phyloP scores from a whole-genome alignment of 345 rosid genomes.

The Mercurialis annua region DNA sequence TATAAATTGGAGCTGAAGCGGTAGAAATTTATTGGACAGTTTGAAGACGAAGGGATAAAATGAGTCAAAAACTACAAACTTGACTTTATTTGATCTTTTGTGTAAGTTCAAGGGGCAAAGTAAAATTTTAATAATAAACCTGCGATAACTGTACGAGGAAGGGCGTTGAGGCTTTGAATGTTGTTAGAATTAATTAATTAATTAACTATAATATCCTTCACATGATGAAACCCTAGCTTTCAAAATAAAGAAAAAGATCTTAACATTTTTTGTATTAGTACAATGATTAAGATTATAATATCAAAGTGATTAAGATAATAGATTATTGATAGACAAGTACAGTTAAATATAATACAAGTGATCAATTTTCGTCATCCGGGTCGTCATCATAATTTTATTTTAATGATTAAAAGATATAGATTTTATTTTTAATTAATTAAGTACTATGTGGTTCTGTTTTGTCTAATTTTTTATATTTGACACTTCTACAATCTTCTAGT shows the following conservation, averaged over 20 bases:
- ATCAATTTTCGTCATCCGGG: conserved; percentile 38
- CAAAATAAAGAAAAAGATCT: background rate
- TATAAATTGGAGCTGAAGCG: too few species aligned
- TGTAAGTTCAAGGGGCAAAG: too few species aligned
- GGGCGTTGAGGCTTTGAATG: conserved; percentile 10
- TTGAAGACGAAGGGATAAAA: too few species aligned
- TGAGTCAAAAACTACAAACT: too few species aligned
- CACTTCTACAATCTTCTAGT: conserved; percentile 15
- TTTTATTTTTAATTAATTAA: background rate
- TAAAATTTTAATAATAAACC: background rate
- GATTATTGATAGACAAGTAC: background rate
- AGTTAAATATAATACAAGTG: conserved; percentile 1
- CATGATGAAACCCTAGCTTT: background rate
- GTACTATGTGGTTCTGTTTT: background rate
- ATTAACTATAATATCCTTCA: too few species aligned
- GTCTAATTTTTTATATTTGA: conserved; percentile 24
- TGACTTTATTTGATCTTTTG: too few species aligned
- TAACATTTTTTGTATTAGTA: conserved; percentile 11
- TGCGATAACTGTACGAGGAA: conserved; percentile 31
- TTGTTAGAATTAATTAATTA: conserved; percentile 2
- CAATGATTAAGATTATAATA: conserved; percentile 24
- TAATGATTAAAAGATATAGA: background rate
- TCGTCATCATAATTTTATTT: conserved; percentile 27
- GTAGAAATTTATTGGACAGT: too few species aligned
- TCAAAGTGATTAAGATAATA: conserved; percentile 13